These are phyloP conservation scores for Nitzschia palea DNA, from an alignment of 108 stramenopile genomes.

Conservation along the genomic window DNA sequence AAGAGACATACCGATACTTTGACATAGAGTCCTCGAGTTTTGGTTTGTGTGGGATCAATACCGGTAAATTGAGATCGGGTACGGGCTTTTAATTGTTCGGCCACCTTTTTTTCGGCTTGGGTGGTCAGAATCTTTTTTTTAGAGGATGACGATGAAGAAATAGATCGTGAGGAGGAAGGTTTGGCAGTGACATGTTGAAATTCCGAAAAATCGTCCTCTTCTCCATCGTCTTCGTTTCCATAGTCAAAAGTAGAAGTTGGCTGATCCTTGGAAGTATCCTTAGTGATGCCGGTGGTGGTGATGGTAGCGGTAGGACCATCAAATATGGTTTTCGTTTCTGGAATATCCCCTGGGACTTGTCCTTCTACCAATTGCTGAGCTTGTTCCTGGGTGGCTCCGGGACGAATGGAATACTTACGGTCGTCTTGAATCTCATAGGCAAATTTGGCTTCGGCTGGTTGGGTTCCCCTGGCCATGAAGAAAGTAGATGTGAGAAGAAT, in stretches of 20 bases:
- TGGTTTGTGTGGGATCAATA: not conserved
- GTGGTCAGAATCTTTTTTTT: not conserved
- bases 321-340: not conserved
- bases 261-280: not conserved
- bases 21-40: slow-evolving; percentile 3
- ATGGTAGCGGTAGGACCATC: not conserved
- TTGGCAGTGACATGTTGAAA: not conserved
- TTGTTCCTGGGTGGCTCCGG: slow-evolving; percentile 37
- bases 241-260: slow-evolving; percentile 10
- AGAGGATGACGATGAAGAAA: not conserved
- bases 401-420: slow-evolving; percentile 19
- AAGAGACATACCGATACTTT: slow-evolving; percentile 24
- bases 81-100: not conserved
- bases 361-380: slow-evolving; percentile 31
- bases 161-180: not conserved
- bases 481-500: not conserved
- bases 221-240: slow-evolving; percentile 15
- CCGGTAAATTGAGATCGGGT: not conserved
- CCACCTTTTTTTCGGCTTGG: not conserved
- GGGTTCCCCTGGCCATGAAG: not conserved
- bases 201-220: not conserved
- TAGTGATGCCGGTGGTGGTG: not conserved
- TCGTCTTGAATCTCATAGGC: slow-evolving; percentile 12
- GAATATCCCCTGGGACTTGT: slow-evolving; percentile 18
- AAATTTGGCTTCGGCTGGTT: slow-evolving; percentile 4